A percentile compares a stretch with the other conserved stretches of the same genome.
phyloP scores from a whole-genome alignment of 768 basidiomycete genomes.

The Amanita inopinata region DNA sequence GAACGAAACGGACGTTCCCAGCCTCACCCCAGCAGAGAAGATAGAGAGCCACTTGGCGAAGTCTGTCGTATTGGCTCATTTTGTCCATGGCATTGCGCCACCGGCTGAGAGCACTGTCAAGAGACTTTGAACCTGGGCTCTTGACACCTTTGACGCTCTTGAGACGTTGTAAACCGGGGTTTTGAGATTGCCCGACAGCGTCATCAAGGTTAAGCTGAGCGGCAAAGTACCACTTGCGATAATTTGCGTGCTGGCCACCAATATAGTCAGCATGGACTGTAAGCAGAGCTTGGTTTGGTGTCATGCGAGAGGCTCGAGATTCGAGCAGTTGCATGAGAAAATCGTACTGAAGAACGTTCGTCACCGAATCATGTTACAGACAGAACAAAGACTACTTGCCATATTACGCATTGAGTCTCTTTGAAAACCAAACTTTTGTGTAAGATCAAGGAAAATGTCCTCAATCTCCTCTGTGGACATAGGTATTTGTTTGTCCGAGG shows the following conservation, averaged over 20 bases:
- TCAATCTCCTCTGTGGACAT: slow-evolving; percentile 98
- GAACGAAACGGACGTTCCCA: slow-evolving; percentile 93
- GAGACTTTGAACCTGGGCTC: slow-evolving; percentile 56
- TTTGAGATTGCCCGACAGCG: slow-evolving; percentile 90
- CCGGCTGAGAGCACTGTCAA: slow-evolving; percentile 87
- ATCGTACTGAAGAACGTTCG: slow-evolving; percentile 57
- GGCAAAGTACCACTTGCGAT: slow-evolving; percentile 99
- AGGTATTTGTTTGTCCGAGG: slow-evolving; percentile 85
- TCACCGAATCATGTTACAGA: slow-evolving; percentile 11
- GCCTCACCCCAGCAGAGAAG: slow-evolving; percentile 98
- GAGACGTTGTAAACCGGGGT: slow-evolving; percentile 84
- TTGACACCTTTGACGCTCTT: slow-evolving; percentile 66
- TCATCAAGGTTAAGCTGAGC: slow-evolving; percentile 99
- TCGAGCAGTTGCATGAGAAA: slow-evolving; percentile 98
- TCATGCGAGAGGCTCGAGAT: slow-evolving; percentile 96
- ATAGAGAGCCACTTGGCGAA: slow-evolving; percentile 93
- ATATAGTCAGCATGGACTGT: slow-evolving; percentile 99
- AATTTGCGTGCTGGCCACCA: slow-evolving; percentile 97
- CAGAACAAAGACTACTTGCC: slow-evolving; percentile 32
- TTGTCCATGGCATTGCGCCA: slow-evolving; percentile 99
- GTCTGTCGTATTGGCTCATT: slow-evolving; percentile 98
- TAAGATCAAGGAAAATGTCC: slow-evolving; percentile 95
- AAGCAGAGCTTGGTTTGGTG: slow-evolving; percentile 89
- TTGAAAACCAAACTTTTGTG: slow-evolving; percentile 99
- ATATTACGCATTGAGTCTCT: slow-evolving; percentile 93